Percentiles rank a stretch among this genome's conserved stretches.
phyloP scores from a whole-genome alignment of 2,329 filamentous ascomycete species.

The Alternaria conjuncta region DNA sequence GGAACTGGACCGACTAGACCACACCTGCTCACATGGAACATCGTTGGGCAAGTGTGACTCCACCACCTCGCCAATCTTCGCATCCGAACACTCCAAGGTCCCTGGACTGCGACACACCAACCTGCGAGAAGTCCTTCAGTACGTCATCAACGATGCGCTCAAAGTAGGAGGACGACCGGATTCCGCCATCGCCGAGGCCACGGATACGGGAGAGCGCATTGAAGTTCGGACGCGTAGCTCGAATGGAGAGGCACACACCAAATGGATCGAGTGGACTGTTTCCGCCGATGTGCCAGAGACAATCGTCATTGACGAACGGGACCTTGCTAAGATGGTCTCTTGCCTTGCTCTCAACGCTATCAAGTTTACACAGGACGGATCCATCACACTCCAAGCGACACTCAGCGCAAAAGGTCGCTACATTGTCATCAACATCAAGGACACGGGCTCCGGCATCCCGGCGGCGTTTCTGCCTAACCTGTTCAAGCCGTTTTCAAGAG shows the following conservation, averaged over 20 bases:
- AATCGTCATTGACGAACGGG: constrained; percentile 67
- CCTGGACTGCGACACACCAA: constrained; percentile 57
- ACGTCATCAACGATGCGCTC: constrained; percentile 60
- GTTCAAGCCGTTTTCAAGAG: constrained; percentile 73
- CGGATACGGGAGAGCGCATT: constrained; percentile 56
- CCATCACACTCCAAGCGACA: constrained; percentile 62
- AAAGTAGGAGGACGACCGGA: constrained; percentile 61
- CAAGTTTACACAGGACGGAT: constrained; percentile 72
- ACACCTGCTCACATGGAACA: constrained; percentile 29
- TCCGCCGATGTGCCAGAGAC: constrained; percentile 59
- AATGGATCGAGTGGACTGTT: constrained; percentile 59
- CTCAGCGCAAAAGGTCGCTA: constrained; percentile 60
- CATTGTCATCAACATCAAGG: constrained; percentile 66
- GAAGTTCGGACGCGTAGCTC: constrained; percentile 55
- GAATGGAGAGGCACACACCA: constrained; percentile 53
- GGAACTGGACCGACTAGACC: constrained; percentile 27
- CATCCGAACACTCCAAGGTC: constrained; percentile 50
- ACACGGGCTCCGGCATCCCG: constrained; percentile 73
- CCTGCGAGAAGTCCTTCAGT: constrained; percentile 57
- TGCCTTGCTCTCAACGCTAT: constrained; percentile 71
- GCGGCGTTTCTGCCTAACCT: constrained; percentile 69
- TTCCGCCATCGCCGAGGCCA: constrained; percentile 57
- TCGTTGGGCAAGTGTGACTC: constrained; percentile 32
- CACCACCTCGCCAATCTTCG: constrained; percentile 40
- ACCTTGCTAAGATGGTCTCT: constrained; percentile 68